These are phyloP conservation scores for Brettanomyces anomalus DNA, from an alignment of 805 yeast genomes.

Conservation along the genomic window DNA sequence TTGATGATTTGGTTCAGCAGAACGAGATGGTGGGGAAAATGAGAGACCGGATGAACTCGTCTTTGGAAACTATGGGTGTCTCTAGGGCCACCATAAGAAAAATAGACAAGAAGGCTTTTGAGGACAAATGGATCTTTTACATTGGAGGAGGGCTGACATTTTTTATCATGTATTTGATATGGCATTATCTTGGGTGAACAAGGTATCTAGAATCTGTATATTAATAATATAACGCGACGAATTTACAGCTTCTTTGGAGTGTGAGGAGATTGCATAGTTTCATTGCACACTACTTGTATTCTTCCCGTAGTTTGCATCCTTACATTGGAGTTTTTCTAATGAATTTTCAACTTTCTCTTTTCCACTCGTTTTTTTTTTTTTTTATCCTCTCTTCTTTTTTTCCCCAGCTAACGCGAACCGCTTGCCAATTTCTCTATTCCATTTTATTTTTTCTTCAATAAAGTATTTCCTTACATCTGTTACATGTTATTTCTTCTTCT, in stretches of 20 bases:
- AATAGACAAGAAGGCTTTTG: conserved; percentile 72
- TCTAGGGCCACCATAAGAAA: conserved; percentile 74
- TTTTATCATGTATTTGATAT: conserved; percentile 56
- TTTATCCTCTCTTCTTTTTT: too few relatives aligned
- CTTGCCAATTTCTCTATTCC: too few relatives aligned
- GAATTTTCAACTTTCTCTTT: too few relatives aligned
- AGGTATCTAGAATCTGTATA: neutral
- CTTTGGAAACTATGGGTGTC: conserved; percentile 76
- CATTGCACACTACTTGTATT: too few relatives aligned
- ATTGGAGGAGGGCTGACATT: conserved; percentile 58
- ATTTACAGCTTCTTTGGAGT: neutral
- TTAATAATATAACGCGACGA: neutral
- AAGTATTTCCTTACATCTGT: too few relatives aligned
- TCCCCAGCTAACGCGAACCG: too few relatives aligned
- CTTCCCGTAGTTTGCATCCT: too few relatives aligned
- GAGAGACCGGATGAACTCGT: conserved; percentile 53
- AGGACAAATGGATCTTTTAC: conserved; percentile 84
- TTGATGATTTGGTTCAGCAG: conserved; percentile 81
- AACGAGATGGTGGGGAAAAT: conserved; percentile 60
- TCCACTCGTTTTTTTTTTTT: too few relatives aligned
- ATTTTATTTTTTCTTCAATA: too few relatives aligned
- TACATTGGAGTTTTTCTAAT: too few relatives aligned
- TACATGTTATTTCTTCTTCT: too few relatives aligned
- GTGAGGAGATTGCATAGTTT: too few relatives aligned
- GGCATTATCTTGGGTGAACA: conserved; percentile 49